A percentile compares a stretch with the other conserved stretches of the same genome.
phyloP scores from a whole-genome alignment of 148 eudicot genomes.

The Agrostemma githago region DNA sequence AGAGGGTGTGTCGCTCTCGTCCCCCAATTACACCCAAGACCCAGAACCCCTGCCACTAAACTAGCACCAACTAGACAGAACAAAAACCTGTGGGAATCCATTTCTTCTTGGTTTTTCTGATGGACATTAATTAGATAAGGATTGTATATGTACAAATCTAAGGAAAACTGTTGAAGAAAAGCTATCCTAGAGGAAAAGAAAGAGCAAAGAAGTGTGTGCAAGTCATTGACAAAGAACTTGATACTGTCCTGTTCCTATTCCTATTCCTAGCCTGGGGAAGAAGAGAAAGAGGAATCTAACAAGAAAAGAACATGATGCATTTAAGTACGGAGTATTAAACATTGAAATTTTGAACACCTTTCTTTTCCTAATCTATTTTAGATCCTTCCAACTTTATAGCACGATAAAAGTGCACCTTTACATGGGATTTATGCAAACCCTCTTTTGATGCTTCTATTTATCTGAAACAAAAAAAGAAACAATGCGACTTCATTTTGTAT shows the following conservation, averaged over 20 bases:
- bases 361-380: neutral
- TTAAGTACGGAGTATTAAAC: neutral
- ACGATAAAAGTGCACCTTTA: conserved; percentile 1
- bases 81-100: conserved; percentile 23
- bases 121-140: neutral
- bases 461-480: neutral
- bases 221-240: conserved; percentile 38
- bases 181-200: conserved; percentile 28
- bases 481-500: neutral
- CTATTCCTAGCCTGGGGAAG: conserved; percentile 19
- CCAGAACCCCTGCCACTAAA: conserved; percentile 30
- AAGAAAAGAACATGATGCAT: conserved; percentile 38
- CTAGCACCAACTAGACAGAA: conserved; percentile 23
- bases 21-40: conserved; percentile 84
- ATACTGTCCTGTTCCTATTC: conserved; percentile 26
- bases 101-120: conserved; percentile 9
- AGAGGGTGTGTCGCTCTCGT: conserved; percentile 62
- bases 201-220: conserved; percentile 31
- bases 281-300: conserved; percentile 24
- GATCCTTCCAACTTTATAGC: neutral
- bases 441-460: neutral
- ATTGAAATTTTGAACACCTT: neutral
- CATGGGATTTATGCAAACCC: conserved; percentile 1
- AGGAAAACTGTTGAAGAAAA: conserved; percentile 6
- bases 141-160: conserved; percentile 16